Conservation (phyloP, 805 yeast species). For the Lipomyces yamanashiensis region DNA sequence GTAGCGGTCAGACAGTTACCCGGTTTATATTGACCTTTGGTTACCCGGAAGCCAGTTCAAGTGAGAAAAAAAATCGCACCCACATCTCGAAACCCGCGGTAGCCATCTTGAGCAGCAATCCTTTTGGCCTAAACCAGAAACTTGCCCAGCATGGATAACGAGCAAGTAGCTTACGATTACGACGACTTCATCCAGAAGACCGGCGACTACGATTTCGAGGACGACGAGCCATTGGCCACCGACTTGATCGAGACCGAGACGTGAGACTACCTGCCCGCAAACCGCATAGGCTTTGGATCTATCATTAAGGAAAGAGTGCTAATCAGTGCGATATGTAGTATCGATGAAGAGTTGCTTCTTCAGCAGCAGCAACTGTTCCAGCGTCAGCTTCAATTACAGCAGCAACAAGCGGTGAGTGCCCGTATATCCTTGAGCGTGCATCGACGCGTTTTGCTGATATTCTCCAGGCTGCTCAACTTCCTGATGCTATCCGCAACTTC, state of each 20-base stretch:
- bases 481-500: constrained; percentile 53
- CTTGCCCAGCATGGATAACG: constrained; percentile 29
- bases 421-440: neutral
- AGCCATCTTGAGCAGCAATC: constrained; percentile 1
- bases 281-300: neutral
- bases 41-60: neutral
- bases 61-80: neutral
- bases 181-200: constrained; percentile 38
- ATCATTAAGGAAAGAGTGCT: neutral
- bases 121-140: neutral
- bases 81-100: neutral
- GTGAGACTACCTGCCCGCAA: constrained; percentile 10
- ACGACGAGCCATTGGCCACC: constrained; percentile 39
- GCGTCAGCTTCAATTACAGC: constrained; percentile 40
- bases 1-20: no score
- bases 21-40: no score
- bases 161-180: constrained; percentile 35
- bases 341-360: constrained; percentile 44
- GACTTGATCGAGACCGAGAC: constrained; percentile 38
- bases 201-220: constrained; percentile 40
- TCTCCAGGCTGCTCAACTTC: constrained; percentile 44
- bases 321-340: constrained; percentile 16
- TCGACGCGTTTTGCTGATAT: neutral
- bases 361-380: constrained; percentile 44
- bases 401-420: constrained; percentile 32